Base-by-base conservation (phyloP, 2,329 filamentous ascomycete genomes). In the Erysiphe pulchra region DNA sequence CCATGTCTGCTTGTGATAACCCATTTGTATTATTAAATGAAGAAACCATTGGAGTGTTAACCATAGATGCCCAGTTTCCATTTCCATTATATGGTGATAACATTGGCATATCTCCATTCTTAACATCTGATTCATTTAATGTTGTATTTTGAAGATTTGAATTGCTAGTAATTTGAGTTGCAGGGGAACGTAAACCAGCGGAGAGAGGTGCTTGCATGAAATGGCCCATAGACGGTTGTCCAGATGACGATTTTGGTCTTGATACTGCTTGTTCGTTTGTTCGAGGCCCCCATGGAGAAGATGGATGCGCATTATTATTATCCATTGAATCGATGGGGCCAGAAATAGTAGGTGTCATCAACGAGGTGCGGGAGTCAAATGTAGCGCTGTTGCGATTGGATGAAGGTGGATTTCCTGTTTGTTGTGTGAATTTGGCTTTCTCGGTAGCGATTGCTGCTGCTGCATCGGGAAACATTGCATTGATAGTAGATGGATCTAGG, bases 381-480 rank as follows among this genome's bases (percentile, higher is more conserved):
- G 77, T 75, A 50, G 77, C 70, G 61, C 87, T 95, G 65, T 94
- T 95, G 48, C 90, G 77, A 66, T 92, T 93, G 18, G 90, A 94
- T 0, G 82, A 75, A 3, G 86, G 85, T 18, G 79, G 77, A 51
- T 86, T 84, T 48, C 87, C 90, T 4, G 86, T 93, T 60, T 92
- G 82, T 61, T 94, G 86, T 16, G 86, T 92, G 59, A 92, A 95
- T 60, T 94, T 92, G 48, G 86, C 87, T 66, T 94, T 94, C 62
- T 98, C 87, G 49, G 90, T 92, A 24, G 87, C 87, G 60, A 98
- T 95, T n/a, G 90, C 90, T 38, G 87, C 87, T 13, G 90, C 90
- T 40, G 90, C 90, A 65, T 98, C 90, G 7, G 90, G 90, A 61
- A 98, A 98, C 90, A 98, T 95, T 56, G 84, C 85, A 62, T 93